Evolutionary conservation across 2,329 filamentous ascomycete species (phyloP), one percentile per base, ranked within the genome.

Genomic region (Colletotrichum agaves): DNA sequence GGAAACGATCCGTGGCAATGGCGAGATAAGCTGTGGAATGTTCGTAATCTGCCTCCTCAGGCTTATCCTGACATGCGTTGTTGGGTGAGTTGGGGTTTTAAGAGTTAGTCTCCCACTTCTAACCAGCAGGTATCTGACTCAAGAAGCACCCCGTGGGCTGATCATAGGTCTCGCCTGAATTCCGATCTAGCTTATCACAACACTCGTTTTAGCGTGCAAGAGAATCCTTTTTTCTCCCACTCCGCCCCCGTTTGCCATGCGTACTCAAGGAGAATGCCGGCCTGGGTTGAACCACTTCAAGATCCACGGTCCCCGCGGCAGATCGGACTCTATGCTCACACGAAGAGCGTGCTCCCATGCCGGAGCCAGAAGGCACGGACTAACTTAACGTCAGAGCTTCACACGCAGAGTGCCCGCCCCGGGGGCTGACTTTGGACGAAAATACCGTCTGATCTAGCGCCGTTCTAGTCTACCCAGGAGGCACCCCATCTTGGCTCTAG

Each of bases 391-490:
- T 65, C 61, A 68, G 47, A 60, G 35, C 53, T 60, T 65, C 55
- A 44, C 65, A 68, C 65, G 47, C 33, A 64, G 37, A 35, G 37
- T 13, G 4, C n/a, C 19, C 27, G 13, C 7, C 33, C 35, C 31
- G 31, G 6, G 15, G 35, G 47, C 27, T 64, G 47, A 49, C 33
- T 55, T 50, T 17, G 55, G 65, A 68, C 61, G 61, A 68, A 68
- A 68, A 68, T 68, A 68, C 27, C 61, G 41, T 37, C 53, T 23
- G 31, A 27, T 35, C 64, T 58, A 64, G 61, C 35, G 47, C 19
- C 33, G 11, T 60, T 43, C 27, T 35, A 31, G 23, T 13, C 19
- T 11, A 4, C 17, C 43, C 33, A 39, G 44, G 15, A 52, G 12
- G 47, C 47, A 35, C 10, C 33, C 47, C 17, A 31, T 15, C 23